Evolutionary conservation across 1,284 basidiomycete genomes (phyloP).

Genomic region (Pseudozyma thailandica): DNA sequence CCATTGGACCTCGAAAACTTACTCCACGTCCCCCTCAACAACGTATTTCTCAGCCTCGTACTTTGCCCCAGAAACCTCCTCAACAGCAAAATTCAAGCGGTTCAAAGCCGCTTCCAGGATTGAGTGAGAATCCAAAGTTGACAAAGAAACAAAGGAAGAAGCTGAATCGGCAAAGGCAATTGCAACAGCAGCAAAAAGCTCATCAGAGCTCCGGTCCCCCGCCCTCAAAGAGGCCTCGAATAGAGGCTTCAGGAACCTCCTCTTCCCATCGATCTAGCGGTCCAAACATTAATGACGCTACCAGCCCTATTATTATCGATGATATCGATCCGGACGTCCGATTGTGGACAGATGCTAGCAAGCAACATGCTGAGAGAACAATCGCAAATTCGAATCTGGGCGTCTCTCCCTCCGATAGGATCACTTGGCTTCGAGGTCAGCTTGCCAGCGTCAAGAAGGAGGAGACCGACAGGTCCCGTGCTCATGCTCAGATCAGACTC

Average conservation of each 20-base stretch:
- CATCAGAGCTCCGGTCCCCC: background rate
- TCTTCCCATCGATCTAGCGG: background rate
- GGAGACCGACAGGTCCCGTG: constrained; percentile 1
- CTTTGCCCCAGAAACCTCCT: too few species aligned
- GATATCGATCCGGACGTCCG: constrained; percentile 9
- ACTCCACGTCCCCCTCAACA: too few species aligned
- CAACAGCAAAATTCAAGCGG: background rate
- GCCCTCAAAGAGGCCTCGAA: constrained; percentile 9
- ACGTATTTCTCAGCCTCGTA: too few species aligned
- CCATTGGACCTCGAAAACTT: background rate
- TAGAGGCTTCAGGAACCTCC: background rate
- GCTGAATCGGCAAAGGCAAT: constrained; percentile 6
- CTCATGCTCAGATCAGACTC: background rate
- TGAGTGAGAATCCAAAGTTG: background rate
- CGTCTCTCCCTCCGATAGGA: background rate
- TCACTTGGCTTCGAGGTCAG: background rate
- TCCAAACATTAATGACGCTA: too few species aligned
- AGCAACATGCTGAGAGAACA: background rate
- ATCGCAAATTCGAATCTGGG: background rate
- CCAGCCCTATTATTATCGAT: constrained; percentile 2
- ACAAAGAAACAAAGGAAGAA: constrained; percentile 8
- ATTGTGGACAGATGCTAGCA: constrained; percentile 1
- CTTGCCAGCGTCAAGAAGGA: background rate
- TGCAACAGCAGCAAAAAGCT: constrained; percentile 4
- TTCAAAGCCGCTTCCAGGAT: background rate